These are phyloP conservation scores for Fusarium papillatum DNA, from an alignment of 2,329 filamentous ascomycete genomes.

Conservation along the genomic window DNA sequence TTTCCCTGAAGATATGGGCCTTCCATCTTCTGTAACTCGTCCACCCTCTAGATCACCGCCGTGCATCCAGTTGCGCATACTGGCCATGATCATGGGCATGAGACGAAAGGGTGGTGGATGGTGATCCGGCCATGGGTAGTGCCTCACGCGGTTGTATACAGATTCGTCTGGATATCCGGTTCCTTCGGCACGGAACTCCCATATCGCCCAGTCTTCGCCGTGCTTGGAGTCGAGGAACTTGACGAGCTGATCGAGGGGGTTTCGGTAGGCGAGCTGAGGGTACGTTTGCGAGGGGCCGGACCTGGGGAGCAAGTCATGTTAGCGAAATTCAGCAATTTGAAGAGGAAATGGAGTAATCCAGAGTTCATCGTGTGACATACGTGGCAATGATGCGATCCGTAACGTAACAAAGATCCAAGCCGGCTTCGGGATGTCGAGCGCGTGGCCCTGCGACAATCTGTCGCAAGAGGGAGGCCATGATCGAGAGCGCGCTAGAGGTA, in stretches of 20 bases:
- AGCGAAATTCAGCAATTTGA: constrained; percentile 11
- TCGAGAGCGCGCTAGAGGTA: background rate
- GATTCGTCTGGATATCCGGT: constrained; percentile 94
- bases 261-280: constrained; percentile 93
- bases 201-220: constrained; percentile 89
- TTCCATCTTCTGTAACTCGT: constrained; percentile 23
- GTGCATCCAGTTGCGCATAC: constrained; percentile 91
- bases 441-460: constrained; percentile 94
- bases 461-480: constrained; percentile 83
- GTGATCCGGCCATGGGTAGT: constrained; percentile 98
- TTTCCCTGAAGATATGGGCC: constrained; percentile 28
- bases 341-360: background rate
- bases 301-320: constrained; percentile 62
- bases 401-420: constrained; percentile 95
- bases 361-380: constrained; percentile 50
- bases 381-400: constrained; percentile 81
- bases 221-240: constrained; percentile 91
- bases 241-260: constrained; percentile 89
- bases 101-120: constrained; percentile 94
- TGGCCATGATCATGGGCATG: constrained; percentile 89
- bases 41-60: constrained; percentile 58
- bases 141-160: constrained; percentile 86
- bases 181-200: constrained; percentile 97
- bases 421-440: constrained; percentile 85
- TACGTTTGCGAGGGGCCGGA: constrained; percentile 93